phyloP scores from a whole-genome alignment of 2,329 filamentous ascomycete genomes.

The Fusarium tanahbumbuense region DNA sequence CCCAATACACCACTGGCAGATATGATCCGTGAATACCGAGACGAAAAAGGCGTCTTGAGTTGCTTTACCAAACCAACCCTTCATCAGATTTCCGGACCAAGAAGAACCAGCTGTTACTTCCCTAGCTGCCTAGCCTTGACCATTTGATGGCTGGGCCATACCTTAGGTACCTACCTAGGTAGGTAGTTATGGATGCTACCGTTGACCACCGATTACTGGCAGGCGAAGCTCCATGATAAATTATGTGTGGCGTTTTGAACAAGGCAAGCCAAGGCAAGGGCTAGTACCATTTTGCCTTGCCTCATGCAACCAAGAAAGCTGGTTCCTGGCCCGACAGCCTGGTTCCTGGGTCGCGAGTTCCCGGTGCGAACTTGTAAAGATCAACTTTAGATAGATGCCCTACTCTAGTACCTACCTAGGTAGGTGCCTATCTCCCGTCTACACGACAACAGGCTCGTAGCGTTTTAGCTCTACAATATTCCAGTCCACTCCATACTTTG shows the following conservation, averaged over 20 bases:
- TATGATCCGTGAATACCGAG: background rate
- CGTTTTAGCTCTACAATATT: background rate
- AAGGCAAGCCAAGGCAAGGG: background rate
- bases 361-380: background rate
- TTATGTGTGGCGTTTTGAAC: constrained; percentile 23
- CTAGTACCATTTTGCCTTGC: background rate
- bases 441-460: background rate
- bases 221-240: constrained; percentile 9
- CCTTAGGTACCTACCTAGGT: no score
- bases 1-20: background rate
- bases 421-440: background rate
- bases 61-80: background rate
- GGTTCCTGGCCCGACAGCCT: constrained; percentile 21
- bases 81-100: background rate
- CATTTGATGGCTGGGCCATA: background rate
- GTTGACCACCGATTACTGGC: background rate
- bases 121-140: background rate
- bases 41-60: background rate
- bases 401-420: no score
- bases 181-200: background rate
- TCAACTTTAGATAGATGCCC: background rate
- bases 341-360: constrained; percentile 11
- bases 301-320: background rate
- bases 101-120: background rate
- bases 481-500: background rate